Conservation (phyloP, 2,329 filamentous ascomycete genomes). For the Aspergillus quadricinctus region DNA sequence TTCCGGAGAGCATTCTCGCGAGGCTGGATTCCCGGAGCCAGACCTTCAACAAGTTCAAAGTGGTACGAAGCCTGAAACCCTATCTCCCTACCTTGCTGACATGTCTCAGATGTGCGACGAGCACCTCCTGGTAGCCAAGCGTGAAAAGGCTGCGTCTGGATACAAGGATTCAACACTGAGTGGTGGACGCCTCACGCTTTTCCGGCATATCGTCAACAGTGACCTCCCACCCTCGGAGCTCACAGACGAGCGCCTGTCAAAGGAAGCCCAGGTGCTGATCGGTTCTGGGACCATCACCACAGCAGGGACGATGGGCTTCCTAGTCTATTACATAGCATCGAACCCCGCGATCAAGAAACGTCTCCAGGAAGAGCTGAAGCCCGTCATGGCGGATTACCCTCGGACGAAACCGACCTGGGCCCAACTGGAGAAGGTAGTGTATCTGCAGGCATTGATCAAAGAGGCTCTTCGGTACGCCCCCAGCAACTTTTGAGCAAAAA, state of each 20-base stretch:
- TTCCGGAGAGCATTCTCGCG: not conserved
- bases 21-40: not conserved
- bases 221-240: conserved; percentile 19
- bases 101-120: not conserved
- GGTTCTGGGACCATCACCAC: conserved; percentile 26
- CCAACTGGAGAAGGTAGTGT: conserved; percentile 25
- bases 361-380: conserved; percentile 19
- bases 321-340: conserved; percentile 1
- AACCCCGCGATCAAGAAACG: conserved; percentile 9
- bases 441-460: conserved; percentile 26
- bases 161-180: not conserved
- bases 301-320: conserved; percentile 18
- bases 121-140: not conserved
- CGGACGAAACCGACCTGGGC: conserved; percentile 13
- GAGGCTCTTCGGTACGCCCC: conserved; percentile 22
- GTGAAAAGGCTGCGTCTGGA: not conserved
- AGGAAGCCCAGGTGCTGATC: conserved; percentile 26
- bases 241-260: conserved; percentile 18
- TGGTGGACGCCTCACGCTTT: not conserved
- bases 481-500: not conserved
- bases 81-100: not conserved
- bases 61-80: not conserved
- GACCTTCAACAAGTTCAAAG: not conserved
- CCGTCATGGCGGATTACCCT: conserved; percentile 16
- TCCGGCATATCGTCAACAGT: not conserved